Base-by-base conservation (phyloP, 306 rosid genomes). In the Inga oerstediana region DNA sequence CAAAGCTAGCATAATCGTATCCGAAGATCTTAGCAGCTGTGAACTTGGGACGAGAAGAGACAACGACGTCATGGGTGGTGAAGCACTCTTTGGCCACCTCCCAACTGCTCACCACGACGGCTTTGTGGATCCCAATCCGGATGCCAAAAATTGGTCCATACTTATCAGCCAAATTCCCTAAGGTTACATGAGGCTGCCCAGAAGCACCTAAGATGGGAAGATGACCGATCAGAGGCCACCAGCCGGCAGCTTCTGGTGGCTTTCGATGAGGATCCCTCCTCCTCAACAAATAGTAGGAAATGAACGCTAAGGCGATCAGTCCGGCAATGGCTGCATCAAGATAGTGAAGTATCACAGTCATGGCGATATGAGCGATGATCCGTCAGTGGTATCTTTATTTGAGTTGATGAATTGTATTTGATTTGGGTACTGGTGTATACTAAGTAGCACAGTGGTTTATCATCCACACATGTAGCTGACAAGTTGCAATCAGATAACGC, bases 181-280 rank as follows among this genome's bases (percentile, higher is more conserved):
- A 54, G 27, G 87, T 51, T 15, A 82, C 66, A 80, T 91, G 82
- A 69, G 85, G 90, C 20, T 75, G 39, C 4, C 66, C 17, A 0
- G 84, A 69, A 56, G 84, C 86, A 7, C 67, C 46, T 13, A 91
- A 77, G n/a, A 89, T 86, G 43, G 5, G 83, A 27, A 93, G 87
- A 37, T 93, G 94, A 16, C 97, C 97, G 20, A 93, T 79, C 20
- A 93, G 22, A 12, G 97, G 97, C 97, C 94, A 91, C 2, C 91
- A 91, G 2, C 95, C 93, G 0, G 82, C 52, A 3, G 88, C 89
- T 81, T 87, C 78, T 1, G 93, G 95, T 62, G 86, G 83, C 65
- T 65, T 76, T 16, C 62, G 76, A 39, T 6, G 41, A 44, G 5
- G 19, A 35, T 45, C 10, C 1, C 19, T 5, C 1, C 34, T 85